Percentiles rank a stretch among this genome's conserved stretches.
Evolutionary conservation across 129 eudicot genomes (phyloP).

Genomic region (Ambrosia trifida): DNA sequence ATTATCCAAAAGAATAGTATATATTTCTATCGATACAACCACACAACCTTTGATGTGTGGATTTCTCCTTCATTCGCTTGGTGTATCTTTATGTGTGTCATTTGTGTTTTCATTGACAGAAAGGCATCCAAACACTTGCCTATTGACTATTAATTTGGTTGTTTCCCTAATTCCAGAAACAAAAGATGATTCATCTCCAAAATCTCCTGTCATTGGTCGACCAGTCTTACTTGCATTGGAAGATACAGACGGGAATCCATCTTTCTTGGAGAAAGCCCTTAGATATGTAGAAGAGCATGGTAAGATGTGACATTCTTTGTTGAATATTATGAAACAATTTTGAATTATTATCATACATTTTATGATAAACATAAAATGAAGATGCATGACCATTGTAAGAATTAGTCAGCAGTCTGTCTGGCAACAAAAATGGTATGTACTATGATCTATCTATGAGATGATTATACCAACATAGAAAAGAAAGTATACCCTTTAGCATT

Average conservation of each 20-base stretch:
- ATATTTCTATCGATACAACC: not conserved
- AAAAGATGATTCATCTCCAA: slow-evolving; percentile 57
- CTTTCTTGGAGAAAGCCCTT: slow-evolving; percentile 96
- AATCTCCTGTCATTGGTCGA: slow-evolving; percentile 79
- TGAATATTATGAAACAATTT: not conserved
- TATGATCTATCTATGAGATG: slow-evolving; percentile 1
- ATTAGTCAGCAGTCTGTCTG: not conserved
- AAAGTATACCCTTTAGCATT: slow-evolving; percentile 8
- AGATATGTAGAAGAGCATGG: slow-evolving; percentile 84
- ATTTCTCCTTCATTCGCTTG: not conserved
- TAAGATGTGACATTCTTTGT: slow-evolving; percentile 31
- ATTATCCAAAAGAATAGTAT: not conserved
- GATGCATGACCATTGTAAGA: too few species aligned
- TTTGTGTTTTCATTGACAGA: slow-evolving; percentile 8
- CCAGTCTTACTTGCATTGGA: slow-evolving; percentile 95
- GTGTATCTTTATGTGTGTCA: not conserved
- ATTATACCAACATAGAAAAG: slow-evolving; percentile 5
- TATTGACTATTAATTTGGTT: slow-evolving; percentile 1
- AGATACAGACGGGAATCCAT: slow-evolving; percentile 94
- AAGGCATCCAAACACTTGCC: not conserved
- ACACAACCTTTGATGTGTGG: not conserved
- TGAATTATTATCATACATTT: too few species aligned
- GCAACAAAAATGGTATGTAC: not conserved
- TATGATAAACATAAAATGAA: too few species aligned
- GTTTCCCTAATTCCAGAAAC: slow-evolving; percentile 43